Evolutionary conservation across 1,284 basidiomycete species (phyloP), one percentile per base, ranked within the genome.

Genomic region (Sanghuangporus weigelae): DNA sequence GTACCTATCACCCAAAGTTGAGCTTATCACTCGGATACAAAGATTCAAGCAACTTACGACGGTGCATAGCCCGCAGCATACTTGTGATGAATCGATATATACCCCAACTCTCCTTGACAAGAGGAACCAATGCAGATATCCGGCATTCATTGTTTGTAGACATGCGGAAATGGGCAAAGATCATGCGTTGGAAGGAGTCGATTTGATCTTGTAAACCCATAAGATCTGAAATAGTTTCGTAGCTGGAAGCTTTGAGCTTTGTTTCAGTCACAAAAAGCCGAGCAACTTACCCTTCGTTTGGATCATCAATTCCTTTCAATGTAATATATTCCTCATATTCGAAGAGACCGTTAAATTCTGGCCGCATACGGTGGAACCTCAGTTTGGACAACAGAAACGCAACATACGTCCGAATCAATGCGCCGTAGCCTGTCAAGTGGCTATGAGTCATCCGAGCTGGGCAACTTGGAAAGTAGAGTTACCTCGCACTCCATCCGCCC

Each of bases 241-340:
- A 98, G 57, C 95, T 96, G 70, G 11, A 31, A 39, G 44, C n/a
- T 51, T 50, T 57, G 67, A 63, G 23, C 57, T 40, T 63, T 46
- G 63, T 49, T 59, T 56, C 44, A n/a, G 26, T 35, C 48, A 55
- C 23, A 31, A 26, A 46, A 35, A 12, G 16, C 31, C n/a, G n/a
- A 35, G 26, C 61, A 23, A 75, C 87, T 68, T 73, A 96, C 94
- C 95, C 95, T 81, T 98, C 95, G 73, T 98, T 97, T 8, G 95
- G 95, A 79, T 98, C 95, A 73, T 97, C 94, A 68, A 98, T 96
- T 53, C 93, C 94, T 75, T 96, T 96, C 69, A 98, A 79, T 23
- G 92, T 94, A 69, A 98, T 87, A 74, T 98, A 98, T 76, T 98
- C 95, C 72, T 97, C 95, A 70, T 98, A 98, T 76, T 98, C 95